Base-by-base conservation (phyloP, 208 protist species). In the Crithidia expoeki region DNA sequence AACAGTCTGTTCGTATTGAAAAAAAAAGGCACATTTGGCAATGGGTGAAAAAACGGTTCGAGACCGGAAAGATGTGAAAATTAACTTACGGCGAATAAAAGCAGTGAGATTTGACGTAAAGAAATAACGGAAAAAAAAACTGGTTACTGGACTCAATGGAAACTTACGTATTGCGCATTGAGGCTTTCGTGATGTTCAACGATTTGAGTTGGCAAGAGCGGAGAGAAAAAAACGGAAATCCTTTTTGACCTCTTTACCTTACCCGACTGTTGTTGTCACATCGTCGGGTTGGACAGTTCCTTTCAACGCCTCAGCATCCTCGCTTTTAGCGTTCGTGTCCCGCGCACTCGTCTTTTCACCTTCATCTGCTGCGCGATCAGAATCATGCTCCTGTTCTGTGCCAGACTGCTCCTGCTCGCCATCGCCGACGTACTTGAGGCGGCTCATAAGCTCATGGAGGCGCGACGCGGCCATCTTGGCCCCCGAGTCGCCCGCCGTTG, bases 371-470 rank as follows among this genome's bases (percentile, higher is more conserved):
- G 32, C 14, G 21, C 9, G 21, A 23, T 7, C 21, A 11, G 44
- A 9, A 44, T 55, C 44, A 40, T 21, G n/a, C 9, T 7, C n/a
- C 19, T 11, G 21, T 25, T 69, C 25, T n/a, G 62, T 32, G 34
- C 23, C 33, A 32, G 30, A 12, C 23, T 53, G 40, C 9, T 32
- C 71, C 3, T 76, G 42, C 46, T 50, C 49, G 23, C 65, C 68
- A 21, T 76, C 66, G 25, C 77, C 79, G 10, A 96, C 84, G 58
- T 83, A 96, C 34, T 87, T 81, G 33, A 96, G 74, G 4, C 88
- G 81, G 19, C 83, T 79, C 58, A 96, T 79, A 28, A 96, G 73
- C 60, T 96, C 84, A n/a, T 92, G 78, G 4, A 96, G 81, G 40
- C 84, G 86, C 27, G 87, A 94, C 11, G 85, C 63, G 16, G 92